Base-by-base conservation (phyloP, 2,329 filamentous ascomycete genomes). In the Colletotrichum noveboracense region DNA sequence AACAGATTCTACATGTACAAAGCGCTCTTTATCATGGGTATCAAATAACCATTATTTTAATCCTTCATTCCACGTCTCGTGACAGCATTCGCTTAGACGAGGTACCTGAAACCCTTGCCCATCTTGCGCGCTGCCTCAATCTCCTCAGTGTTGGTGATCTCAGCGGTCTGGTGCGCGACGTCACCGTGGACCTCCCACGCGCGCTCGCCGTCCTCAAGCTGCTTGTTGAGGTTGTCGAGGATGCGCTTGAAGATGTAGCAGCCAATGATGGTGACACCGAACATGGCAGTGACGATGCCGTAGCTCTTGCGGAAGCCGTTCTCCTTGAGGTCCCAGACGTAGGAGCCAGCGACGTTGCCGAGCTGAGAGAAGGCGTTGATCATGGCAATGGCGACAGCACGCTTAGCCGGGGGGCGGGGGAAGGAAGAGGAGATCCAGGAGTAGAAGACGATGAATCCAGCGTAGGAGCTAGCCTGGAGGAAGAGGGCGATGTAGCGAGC, bases 221-320 rank as follows among this genome's bases (percentile, higher is more conserved):
- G 84, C 79, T 83, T 85, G 83, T 90, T 90, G 76, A 89, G 80
- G 70, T 83, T 80, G 7, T 81, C 71, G 6, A 91, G 84, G 71
- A 90, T 86, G 77, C 84, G 73, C 24, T 87, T 85, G 84, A 91
- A 88, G 36, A 83, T 73, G 67, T 83, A 86, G 81, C 88, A 92
- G 7, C 90, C 90, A 0, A 86, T 43, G 36, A 92, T 88, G 0
- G 91, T 90, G 55, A 91, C 78, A 5, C 90, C 90, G 79, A 93
- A 93, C 91, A 93, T 93, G 79, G 90, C 86, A 16, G 89, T 88
- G 7, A 93, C 92, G 72, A 93, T 91, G 6, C 90, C 91, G 79
- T 93, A 93, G 76, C 90, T 92, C 84, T 91, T 89, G 77, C 91
- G 88, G 85, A 88, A 93, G 0, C 92, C 92, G 76, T 93, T 88